A percentile compares a stretch with the other conserved stretches of the same genome.
phyloP scores from a whole-genome alignment of 2,329 filamentous ascomycete species.

The Sporothrix globosa region DNA sequence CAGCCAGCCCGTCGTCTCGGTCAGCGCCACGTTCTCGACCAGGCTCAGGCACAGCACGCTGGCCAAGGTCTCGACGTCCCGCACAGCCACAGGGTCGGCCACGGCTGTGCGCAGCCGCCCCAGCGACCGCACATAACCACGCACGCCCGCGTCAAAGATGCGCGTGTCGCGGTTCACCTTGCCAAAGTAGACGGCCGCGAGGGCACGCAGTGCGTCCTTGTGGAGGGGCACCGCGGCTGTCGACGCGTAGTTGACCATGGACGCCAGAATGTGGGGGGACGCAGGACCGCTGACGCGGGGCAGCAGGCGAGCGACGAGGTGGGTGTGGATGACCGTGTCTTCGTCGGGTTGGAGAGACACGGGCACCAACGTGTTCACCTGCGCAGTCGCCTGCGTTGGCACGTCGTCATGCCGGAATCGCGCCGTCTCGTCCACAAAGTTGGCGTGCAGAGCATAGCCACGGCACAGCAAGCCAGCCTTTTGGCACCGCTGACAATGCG shows the following conservation, averaged over 20 bases:
- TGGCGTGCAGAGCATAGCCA: slow-evolving; percentile 8
- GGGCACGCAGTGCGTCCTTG: slow-evolving; percentile 1
- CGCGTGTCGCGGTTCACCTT: slow-evolving; percentile 6
- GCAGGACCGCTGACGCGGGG: neutral
- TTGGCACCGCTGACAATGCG: neutral
- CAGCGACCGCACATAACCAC: neutral
- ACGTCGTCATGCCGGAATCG: neutral
- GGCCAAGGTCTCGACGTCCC: neutral
- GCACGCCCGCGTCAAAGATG: slow-evolving; percentile 15
- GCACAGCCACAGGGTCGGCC: neutral
- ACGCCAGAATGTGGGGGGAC: neutral
- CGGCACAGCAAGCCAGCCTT: neutral
- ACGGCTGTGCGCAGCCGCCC: neutral
- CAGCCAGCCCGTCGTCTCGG: slow-evolving; percentile 2
- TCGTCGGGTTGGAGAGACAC: slow-evolving; percentile 5
- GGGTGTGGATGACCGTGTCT: slow-evolving; percentile 1
- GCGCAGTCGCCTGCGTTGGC: neutral
- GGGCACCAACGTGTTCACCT: neutral
- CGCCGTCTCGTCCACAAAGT: slow-evolving; percentile 19
- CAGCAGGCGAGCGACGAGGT: slow-evolving; percentile 4
- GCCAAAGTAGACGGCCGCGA: slow-evolving; percentile 19
- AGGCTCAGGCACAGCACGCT: slow-evolving; percentile 4
- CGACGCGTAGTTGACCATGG: slow-evolving; percentile 11
- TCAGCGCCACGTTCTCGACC: slow-evolving; percentile 10
- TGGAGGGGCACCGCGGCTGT: neutral